These are phyloP conservation scores for Naganishia vaughanmartiniae DNA, from an alignment of 768 basidiomycete species.

Conservation along the genomic window DNA sequence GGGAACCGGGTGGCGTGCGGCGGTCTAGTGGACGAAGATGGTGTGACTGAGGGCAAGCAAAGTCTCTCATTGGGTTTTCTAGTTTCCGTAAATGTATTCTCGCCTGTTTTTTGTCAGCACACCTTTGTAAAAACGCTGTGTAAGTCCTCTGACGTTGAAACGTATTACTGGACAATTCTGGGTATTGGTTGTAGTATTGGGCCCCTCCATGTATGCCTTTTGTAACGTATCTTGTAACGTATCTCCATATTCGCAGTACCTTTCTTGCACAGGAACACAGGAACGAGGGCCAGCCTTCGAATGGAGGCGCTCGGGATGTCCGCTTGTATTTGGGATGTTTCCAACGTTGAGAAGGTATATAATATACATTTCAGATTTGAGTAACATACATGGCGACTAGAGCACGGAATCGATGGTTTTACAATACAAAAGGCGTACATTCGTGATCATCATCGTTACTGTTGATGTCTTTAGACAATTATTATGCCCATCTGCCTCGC, in stretches of 20 bases:
- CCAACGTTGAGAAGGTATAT: conserved; percentile 2
- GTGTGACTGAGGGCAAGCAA: background rate
- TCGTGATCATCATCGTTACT: background rate
- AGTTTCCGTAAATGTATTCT: background rate
- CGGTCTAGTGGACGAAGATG: background rate
- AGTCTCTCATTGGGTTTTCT: background rate
- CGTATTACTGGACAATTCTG: background rate
- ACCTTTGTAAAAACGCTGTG: background rate
- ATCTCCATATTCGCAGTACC: background rate
- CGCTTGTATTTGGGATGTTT: background rate
- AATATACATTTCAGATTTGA: background rate
- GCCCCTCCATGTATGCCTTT: background rate
- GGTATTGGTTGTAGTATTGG: conserved; percentile 2
- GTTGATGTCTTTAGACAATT: conserved; percentile 5
- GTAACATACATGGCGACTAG: background rate
- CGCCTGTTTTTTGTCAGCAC: background rate
- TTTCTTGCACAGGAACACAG: background rate
- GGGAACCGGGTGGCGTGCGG: conserved; percentile 20
- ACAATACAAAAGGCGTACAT: conserved; percentile 4
- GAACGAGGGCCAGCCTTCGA: background rate
- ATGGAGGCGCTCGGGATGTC: background rate
- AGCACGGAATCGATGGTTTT: background rate
- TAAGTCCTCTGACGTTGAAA: background rate
- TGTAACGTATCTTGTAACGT: background rate
- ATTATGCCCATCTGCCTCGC: background rate